Evolutionary conservation across 148 eudicot genomes (phyloP).

Genomic region (Fagopyrum homotropicum): DNA sequence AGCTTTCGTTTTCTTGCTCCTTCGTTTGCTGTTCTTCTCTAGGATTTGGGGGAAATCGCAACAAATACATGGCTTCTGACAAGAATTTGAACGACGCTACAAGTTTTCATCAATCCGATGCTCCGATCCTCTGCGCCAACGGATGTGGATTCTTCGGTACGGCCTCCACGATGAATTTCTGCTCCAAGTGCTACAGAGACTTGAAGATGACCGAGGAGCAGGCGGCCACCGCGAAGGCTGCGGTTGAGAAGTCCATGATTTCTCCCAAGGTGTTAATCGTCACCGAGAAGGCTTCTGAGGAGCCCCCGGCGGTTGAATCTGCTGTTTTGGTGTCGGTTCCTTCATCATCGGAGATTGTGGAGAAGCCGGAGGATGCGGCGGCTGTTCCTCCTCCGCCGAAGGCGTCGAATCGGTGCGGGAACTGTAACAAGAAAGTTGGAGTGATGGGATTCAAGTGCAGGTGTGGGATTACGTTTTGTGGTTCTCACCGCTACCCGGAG

Average conservation of each 20-base stretch:
- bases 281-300: not conserved
- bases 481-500: constrained; percentile 55
- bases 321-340: not conserved
- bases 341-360: not conserved
- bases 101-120: constrained; percentile 33
- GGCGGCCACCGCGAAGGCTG: constrained; percentile 29
- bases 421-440: constrained; percentile 56
- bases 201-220: constrained; percentile 30
- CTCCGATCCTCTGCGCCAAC: constrained; percentile 46
- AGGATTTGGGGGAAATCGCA: not conserved
- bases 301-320: not conserved
- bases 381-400: constrained; percentile 8
- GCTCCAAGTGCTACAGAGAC: constrained; percentile 52
- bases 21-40: not conserved
- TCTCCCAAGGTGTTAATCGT: not conserved
- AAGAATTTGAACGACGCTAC: constrained; percentile 38
- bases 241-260: constrained; percentile 24
- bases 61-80: constrained; percentile 25
- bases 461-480: constrained; percentile 53
- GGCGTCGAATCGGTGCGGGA: constrained; percentile 32
- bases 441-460: constrained; percentile 52
- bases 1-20: not conserved
- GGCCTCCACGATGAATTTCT: constrained; percentile 41
- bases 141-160: constrained; percentile 66
- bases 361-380: constrained; percentile 2